Evolutionary conservation across 2,329 filamentous ascomycete species (phyloP).

Genomic region (Phaeophleospora eucalypticola): DNA sequence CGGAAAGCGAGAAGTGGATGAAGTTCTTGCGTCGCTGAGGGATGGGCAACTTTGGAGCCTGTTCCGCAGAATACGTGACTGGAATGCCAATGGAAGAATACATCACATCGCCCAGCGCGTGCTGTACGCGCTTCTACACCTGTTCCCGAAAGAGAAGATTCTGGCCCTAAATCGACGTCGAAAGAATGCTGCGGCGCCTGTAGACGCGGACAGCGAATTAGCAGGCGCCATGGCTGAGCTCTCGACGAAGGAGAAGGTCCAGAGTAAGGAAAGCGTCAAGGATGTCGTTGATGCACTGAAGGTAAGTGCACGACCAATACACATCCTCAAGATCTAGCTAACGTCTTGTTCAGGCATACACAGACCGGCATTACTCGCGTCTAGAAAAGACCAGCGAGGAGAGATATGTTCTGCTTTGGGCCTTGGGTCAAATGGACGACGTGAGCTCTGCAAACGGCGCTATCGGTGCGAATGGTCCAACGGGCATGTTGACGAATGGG

Average conservation of each 20-base stretch:
- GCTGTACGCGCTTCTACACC: slow-evolving; percentile 71
- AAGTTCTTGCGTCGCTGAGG: slow-evolving; percentile 72
- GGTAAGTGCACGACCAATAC: no score
- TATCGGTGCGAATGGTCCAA: not conserved
- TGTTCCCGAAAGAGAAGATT: slow-evolving; percentile 74
- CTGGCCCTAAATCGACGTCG: slow-evolving; percentile 44
- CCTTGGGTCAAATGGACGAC: slow-evolving; percentile 85
- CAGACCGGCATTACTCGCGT: slow-evolving; percentile 85
- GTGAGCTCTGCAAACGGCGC: slow-evolving; percentile 35
- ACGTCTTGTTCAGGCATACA: no score
- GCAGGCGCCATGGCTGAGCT: slow-evolving; percentile 31
- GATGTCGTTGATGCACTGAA: slow-evolving; percentile 83
- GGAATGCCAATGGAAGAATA: slow-evolving; percentile 93
- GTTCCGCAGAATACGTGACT: slow-evolving; percentile 79
- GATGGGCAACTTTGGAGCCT: slow-evolving; percentile 83
- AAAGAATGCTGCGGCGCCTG: slow-evolving; percentile 23
- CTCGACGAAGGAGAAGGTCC: slow-evolving; percentile 27
- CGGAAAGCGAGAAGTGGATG: slow-evolving; percentile 67
- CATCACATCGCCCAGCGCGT: slow-evolving; percentile 81
- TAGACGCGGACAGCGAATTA: slow-evolving; percentile 26
- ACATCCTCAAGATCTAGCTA: no score
- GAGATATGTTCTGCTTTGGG: slow-evolving; percentile 91
- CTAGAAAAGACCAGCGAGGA: slow-evolving; percentile 89
- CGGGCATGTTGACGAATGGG: not conserved
- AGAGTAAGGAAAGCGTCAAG: slow-evolving; percentile 63